phyloP scores from a whole-genome alignment of 805 yeast species.

The Wickerhamiella sorbophila region DNA sequence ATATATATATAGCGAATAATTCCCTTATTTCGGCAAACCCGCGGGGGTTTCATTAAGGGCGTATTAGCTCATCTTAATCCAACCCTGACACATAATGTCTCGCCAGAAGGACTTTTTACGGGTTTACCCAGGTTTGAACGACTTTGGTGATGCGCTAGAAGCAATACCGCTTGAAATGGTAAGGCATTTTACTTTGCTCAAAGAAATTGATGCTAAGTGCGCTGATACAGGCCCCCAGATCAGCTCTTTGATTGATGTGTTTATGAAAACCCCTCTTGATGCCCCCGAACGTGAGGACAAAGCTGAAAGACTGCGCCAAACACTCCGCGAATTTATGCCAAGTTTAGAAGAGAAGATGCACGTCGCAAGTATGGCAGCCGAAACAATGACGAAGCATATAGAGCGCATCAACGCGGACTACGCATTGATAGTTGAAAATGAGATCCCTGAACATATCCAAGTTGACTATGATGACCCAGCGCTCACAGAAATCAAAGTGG shows the following conservation, averaged over 20 bases:
- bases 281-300: conserved; percentile 21
- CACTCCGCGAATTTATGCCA: conserved; percentile 62
- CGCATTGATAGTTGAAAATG: conserved; percentile 56
- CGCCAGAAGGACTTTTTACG: conserved; percentile 15
- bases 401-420: conserved; percentile 68
- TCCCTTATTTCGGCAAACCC: too few species aligned
- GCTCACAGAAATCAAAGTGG: conserved; percentile 45
- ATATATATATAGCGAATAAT: too few species aligned
- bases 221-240: conserved; percentile 58
- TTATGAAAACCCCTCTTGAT: conserved; percentile 28
- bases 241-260: conserved; percentile 36
- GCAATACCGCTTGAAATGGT: conserved; percentile 76
- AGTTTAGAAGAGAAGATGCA: conserved; percentile 95
- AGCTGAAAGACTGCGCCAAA: conserved; percentile 27
- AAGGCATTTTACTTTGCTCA: conserved; percentile 70
- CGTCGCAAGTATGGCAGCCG: conserved; percentile 83
- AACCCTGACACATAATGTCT: conserved; percentile 11
- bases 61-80: too few species aligned
- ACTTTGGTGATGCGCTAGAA: conserved; percentile 77
- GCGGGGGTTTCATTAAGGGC: too few species aligned
- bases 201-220: conserved; percentile 93
- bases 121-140: conserved; percentile 72
- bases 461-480: conserved; percentile 69
- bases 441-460: conserved; percentile 67
- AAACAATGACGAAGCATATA: conserved; percentile 52